phyloP scores from a whole-genome alignment of 2,329 filamentous ascomycete genomes.

The Claviceps arundinis region DNA sequence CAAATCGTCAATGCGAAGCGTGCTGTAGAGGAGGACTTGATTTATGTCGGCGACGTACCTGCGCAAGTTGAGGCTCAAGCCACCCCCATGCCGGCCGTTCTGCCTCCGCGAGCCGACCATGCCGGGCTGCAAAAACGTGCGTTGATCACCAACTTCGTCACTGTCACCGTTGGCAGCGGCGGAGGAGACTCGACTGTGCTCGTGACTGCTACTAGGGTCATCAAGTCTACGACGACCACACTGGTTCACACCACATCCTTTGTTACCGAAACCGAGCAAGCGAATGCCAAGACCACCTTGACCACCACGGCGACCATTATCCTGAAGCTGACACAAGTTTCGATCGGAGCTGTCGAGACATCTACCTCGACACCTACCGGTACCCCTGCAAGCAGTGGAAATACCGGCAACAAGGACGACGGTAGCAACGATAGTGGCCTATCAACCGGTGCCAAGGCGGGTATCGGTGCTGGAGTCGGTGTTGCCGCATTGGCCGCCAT shows the following conservation, averaged over 20 bases:
- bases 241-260: conserved; percentile 16
- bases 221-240: conserved; percentile 20
- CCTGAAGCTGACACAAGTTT: conserved; percentile 21
- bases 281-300: conserved; percentile 24
- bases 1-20: conserved; percentile 21
- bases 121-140: conserved; percentile 18
- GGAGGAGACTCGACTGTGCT: conserved; percentile 13
- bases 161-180: conserved; percentile 16
- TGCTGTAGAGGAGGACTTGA: conserved; percentile 7
- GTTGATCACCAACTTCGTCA: conserved; percentile 18
- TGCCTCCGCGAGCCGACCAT: conserved; percentile 9
- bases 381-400: conserved; percentile 11
- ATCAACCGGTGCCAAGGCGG: conserved; percentile 29
- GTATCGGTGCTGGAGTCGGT: conserved; percentile 28
- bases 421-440: conserved; percentile 16
- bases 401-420: neutral
- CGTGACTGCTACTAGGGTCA: conserved; percentile 17
- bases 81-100: conserved; percentile 7
- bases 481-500: conserved; percentile 23
- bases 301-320: conserved; percentile 24
- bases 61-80: conserved; percentile 9
- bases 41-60: neutral
- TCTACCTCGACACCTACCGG: conserved; percentile 14
- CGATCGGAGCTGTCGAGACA: conserved; percentile 18
- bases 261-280: conserved; percentile 20